phyloP scores from a whole-genome alignment of 2,329 filamentous ascomycete species.

The Tothia fuscella region DNA sequence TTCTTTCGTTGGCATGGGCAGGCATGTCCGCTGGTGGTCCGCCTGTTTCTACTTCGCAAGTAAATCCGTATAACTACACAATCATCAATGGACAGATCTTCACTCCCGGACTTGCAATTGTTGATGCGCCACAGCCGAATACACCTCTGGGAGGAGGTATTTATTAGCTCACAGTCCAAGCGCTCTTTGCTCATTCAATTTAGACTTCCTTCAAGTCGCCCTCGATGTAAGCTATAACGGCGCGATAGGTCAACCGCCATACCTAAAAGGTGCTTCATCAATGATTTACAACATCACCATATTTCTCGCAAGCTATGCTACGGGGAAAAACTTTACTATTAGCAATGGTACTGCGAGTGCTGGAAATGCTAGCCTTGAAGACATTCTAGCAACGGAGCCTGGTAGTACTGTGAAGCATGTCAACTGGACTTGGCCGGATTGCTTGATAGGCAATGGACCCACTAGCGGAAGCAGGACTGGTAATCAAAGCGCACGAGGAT shows the following conservation, averaged over 20 bases:
- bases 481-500: constrained; percentile 41
- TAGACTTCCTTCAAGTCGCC: constrained; percentile 47
- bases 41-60: too few species aligned
- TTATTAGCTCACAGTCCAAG: too few species aligned
- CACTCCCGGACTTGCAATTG: constrained; percentile 55
- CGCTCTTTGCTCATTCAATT: too few species aligned
- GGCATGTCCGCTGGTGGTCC: too few species aligned
- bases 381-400: constrained; percentile 52
- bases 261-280: too few species aligned
- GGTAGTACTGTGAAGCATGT: constrained; percentile 63
- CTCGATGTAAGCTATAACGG: constrained; percentile 57
- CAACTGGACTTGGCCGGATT: constrained; percentile 60
- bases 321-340: constrained; percentile 55
- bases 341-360: constrained; percentile 44
- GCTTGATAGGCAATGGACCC: constrained; percentile 49
- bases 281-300: constrained; percentile 53
- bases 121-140: constrained; percentile 38
- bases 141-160: not conserved
- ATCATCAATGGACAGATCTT: constrained; percentile 55
- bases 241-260: constrained; percentile 46
- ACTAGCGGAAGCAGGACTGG: constrained; percentile 17
- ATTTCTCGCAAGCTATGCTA: constrained; percentile 54
- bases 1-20: too few species aligned
- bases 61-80: too few species aligned
- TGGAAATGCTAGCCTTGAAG: constrained; percentile 44